Evolutionary conservation across 2,329 filamentous ascomycete genomes (phyloP), one percentile per base, ranked within the genome.

Genomic region (Diaporthe sp.): DNA sequence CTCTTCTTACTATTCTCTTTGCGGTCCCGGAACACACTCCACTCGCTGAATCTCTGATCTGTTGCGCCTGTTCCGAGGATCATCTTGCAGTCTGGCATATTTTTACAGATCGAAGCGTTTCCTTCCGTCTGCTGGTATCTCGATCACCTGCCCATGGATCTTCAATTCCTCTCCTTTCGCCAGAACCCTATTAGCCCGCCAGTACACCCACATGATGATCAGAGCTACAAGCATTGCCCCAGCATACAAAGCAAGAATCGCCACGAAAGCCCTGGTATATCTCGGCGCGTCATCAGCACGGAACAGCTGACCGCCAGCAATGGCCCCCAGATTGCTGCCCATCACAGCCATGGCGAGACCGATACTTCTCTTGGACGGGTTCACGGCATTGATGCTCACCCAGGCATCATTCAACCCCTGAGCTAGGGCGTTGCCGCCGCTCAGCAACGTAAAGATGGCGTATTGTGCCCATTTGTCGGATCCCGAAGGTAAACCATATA

Each of bases 301-400:
- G 58, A 78, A 78, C 22, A 78, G 72, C 59, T 77, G 72, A 1
- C 57, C 39, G 1, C 74, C 77, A 2, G 62, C 74, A 10, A 78
- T 25, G 2, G 57, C 77, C 0, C 77, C 75, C 7, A 77, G 46
- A n/a, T 78, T 78, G 25, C 72, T 75, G 8, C 74, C 77, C 55
- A 78, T 78, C 25, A 77, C 77, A 6, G 53, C 77, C 57, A 78
- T 62, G 12, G 75, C 77, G 22, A 78, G 74, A 22, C 75, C 75
- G 19, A 78, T 68, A 37, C 75, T 77, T 4, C 75, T 51, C 13
- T 75, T 74, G 7, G 59, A 55, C 4, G 75, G 65, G 28, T 31
- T 65, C 19, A 44, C 49, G 12, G 75, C 73, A 42, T 76, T 78
- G 65, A 76, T 76, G 55, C 51, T 77, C 22, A 78, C 7, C 77